Evolutionary conservation across 2,329 filamentous ascomycete genomes (phyloP).

Genomic region (Cercospora sp.): DNA sequence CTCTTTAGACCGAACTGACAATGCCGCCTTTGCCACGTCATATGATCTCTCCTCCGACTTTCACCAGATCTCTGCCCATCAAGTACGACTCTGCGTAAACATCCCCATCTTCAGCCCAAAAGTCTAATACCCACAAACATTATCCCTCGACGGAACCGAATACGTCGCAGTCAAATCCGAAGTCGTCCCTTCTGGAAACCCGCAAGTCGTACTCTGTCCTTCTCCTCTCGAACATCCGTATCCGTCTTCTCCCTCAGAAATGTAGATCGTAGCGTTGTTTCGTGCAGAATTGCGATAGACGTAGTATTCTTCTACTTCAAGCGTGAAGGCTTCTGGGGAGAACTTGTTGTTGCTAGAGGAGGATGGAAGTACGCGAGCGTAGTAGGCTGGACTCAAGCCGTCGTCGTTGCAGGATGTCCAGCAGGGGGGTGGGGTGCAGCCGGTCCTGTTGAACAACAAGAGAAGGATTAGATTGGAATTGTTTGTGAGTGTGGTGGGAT

Average conservation of each 20-base stretch:
- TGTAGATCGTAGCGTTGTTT: slow-evolving; percentile 15
- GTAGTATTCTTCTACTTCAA: slow-evolving; percentile 21
- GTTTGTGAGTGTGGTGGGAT: no score
- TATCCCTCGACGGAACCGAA: neutral
- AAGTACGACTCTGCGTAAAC: no score
- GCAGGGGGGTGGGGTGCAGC: neutral
- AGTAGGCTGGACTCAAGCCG: slow-evolving; percentile 1
- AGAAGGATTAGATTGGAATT: no score
- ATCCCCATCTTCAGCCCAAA: neutral
- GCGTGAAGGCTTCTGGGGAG: neutral
- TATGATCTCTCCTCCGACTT: no score
- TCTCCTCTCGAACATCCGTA: slow-evolving; percentile 11
- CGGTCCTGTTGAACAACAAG: no score
- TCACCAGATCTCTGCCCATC: no score
- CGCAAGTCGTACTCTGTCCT: slow-evolving; percentile 10
- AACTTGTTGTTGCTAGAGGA: neutral
- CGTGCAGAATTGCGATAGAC: slow-evolving; percentile 10
- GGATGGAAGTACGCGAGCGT: slow-evolving; percentile 15
- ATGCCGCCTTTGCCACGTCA: no score
- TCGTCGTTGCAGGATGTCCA: slow-evolving; percentile 12
- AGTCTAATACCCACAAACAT: neutral
- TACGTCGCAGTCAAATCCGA: neutral
- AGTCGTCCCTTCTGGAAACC: neutral
- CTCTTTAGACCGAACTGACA: no score
- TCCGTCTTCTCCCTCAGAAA: neutral